Base-by-base conservation (phyloP, 176 grass and related monocot genomes). In the Tillandsia leiboldiana region DNA sequence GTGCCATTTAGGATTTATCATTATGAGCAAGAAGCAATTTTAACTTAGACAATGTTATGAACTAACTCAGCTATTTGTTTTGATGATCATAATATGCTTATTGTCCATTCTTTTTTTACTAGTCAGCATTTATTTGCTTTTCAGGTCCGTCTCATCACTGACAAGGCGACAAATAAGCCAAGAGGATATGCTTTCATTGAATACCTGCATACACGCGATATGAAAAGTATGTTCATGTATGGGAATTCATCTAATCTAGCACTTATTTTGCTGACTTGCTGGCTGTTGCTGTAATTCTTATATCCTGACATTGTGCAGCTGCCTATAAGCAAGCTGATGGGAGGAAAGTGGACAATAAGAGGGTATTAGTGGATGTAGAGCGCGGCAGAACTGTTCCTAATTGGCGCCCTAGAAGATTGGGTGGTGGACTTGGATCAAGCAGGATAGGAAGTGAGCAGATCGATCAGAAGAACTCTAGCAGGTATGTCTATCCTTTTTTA, bases 341-440 rank as follows among this genome's bases (percentile, higher is more conserved):
- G 68, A 90, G 71, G 69, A 96, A 96, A 78, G 47, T 96, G 6
- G 91, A 96, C 66, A 80, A 80, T 49, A 81, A 48, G 70, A 83
- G 89, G 72, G 89, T 93, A 10, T 68, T 99, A 66, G 89, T 93
- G 75, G 87, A 99, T 75, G 94, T 99, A 51, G 94, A 99, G 73
- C 94, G 94, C 68, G 94, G 94, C 71, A 90, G 94, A 86, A 93
- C 89, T 59, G 89, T 99, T 67, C 89, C 89, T 17, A 88, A 93
- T 85, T 99, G 89, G 94, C 87, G 80, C 7, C 94, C 94, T 27
- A 83, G 80, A 84, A 92, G 94, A 51, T 90, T 99, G 77, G 94
- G 89, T 80, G 94, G 94, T 72, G 89, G 94, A 73, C 90, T 99
- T 83, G 94, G 94, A 65, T 87, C 89, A 73, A 99, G 83, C 87